These are phyloP conservation scores for Fusarium zealandicum DNA, from an alignment of 2,329 filamentous ascomycete species.

Conservation along the genomic window DNA sequence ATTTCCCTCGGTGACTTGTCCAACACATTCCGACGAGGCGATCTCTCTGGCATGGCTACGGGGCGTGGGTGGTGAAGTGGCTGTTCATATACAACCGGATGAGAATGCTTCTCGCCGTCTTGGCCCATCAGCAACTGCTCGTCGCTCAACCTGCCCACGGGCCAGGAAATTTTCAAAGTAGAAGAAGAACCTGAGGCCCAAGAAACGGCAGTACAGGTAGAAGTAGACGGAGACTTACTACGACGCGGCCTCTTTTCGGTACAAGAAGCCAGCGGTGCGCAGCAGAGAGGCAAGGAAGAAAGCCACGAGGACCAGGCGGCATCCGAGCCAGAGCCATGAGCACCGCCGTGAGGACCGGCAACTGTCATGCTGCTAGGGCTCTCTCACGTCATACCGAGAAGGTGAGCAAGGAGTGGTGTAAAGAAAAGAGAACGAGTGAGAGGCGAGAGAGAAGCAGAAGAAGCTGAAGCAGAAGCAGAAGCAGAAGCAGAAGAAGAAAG, in stretches of 20 bases:
- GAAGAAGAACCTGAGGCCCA: slow-evolving; percentile 35
- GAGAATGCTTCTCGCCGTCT: slow-evolving; percentile 43
- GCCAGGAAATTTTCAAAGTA: slow-evolving; percentile 39
- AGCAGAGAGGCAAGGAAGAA: slow-evolving; percentile 55
- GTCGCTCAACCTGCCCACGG: slow-evolving; percentile 39
- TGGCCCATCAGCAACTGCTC: slow-evolving; percentile 43
- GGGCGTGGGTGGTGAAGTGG: slow-evolving; percentile 41
- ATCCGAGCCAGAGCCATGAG: slow-evolving; percentile 52
- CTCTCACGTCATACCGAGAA: slow-evolving; percentile 39
- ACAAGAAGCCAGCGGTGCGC: slow-evolving; percentile 50
- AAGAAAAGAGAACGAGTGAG: slow-evolving; percentile 24
- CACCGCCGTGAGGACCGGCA: slow-evolving; percentile 52
- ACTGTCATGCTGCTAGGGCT: slow-evolving; percentile 48
- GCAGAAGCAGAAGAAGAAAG: slow-evolving; percentile 10
- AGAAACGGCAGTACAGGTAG: slow-evolving; percentile 23
- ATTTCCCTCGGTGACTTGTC: slow-evolving; percentile 47
- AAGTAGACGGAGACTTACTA: slow-evolving; percentile 46
- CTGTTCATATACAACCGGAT: slow-evolving; percentile 41
- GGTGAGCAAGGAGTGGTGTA: not conserved
- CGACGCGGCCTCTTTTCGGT: slow-evolving; percentile 50
- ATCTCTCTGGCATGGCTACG: slow-evolving; percentile 37
- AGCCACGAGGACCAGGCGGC: slow-evolving; percentile 55
- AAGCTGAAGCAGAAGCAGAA: slow-evolving; percentile 10
- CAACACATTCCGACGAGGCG: slow-evolving; percentile 23
- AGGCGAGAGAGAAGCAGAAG: slow-evolving; percentile 16